Percentiles rank a stretch among this genome's conserved stretches.
Evolutionary conservation across 169 alveolate genomes (phyloP).

Genomic region (Plasmodium malariae): DNA sequence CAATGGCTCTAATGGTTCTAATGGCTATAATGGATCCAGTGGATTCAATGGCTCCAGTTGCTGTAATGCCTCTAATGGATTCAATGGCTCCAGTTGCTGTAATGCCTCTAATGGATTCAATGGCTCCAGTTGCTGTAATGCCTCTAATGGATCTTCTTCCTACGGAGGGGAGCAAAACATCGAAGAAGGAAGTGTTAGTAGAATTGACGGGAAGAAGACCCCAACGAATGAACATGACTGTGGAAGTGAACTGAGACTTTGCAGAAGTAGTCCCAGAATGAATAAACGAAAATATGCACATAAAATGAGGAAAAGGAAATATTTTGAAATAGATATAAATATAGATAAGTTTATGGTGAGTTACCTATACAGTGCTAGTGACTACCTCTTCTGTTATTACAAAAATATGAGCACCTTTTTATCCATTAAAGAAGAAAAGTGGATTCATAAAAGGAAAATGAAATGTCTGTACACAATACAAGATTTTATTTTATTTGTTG

Average conservation of each 20-base stretch:
- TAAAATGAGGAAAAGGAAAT: not conserved
- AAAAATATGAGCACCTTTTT: not conserved
- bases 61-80: too few relatives aligned
- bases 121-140: too few relatives aligned
- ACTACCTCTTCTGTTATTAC: conserved; percentile 7
- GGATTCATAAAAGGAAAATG: not conserved
- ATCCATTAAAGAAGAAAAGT: not conserved
- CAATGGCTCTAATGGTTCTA: too few relatives aligned
- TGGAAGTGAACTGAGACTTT: too few relatives aligned
- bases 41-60: too few relatives aligned
- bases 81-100: too few relatives aligned
- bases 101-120: too few relatives aligned
- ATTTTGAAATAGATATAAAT: not conserved
- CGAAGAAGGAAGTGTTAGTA: not conserved
- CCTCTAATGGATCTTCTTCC: not conserved
- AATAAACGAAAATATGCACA: not conserved
- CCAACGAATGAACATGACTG: too few relatives aligned
- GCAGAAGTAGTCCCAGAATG: too few relatives aligned
- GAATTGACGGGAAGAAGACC: not conserved
- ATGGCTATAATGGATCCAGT: too few relatives aligned
- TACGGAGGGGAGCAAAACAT: not conserved
- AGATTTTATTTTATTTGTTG: conserved; percentile 5
- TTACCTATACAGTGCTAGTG: conserved; percentile 10
- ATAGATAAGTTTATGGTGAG: not conserved
- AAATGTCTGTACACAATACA: not conserved